Percentiles rank a stretch among this genome's conserved stretches.
phyloP scores from a whole-genome alignment of 257 asterid genomes.

The Petunia axillaris region DNA sequence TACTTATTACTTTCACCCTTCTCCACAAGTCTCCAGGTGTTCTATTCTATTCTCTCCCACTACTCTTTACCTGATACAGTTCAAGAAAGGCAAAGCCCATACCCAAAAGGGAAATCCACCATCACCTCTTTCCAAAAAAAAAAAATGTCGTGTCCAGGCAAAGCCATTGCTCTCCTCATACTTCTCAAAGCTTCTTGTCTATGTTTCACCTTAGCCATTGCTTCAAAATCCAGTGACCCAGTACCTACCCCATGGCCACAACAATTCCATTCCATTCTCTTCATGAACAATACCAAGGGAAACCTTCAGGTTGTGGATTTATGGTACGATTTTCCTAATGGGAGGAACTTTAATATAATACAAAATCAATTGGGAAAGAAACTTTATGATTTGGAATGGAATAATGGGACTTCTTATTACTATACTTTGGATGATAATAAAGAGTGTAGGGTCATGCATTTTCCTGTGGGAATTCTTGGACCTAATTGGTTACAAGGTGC shows the following conservation, averaged over 20 bases:
- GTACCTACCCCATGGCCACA: slow-evolving; percentile 67
- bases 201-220: slow-evolving; percentile 15
- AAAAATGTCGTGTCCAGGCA: slow-evolving; percentile 7
- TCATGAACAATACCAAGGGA: slow-evolving; percentile 52
- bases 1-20: background rate
- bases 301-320: slow-evolving; percentile 50
- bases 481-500: slow-evolving; percentile 73
- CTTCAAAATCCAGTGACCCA: slow-evolving; percentile 45
- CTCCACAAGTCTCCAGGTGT: background rate
- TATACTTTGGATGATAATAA: slow-evolving; percentile 56
- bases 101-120: background rate
- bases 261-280: slow-evolving; percentile 74
- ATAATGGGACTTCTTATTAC: slow-evolving; percentile 65
- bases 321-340: slow-evolving; percentile 75
- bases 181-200: slow-evolving; percentile 21
- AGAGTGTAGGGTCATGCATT: slow-evolving; percentile 49
- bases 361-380: slow-evolving; percentile 63
- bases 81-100: background rate
- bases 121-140: background rate
- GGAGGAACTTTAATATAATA: slow-evolving; percentile 73
- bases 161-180: slow-evolving; percentile 22
- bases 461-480: slow-evolving; percentile 63
- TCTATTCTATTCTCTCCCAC: background rate
- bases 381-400: slow-evolving; percentile 66
- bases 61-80: background rate